A percentile compares a stretch with the other conserved stretches of the same genome.
Conservation (phyloP, 176 grass and related monocot genomes). For the Guadua angustifolia region DNA sequence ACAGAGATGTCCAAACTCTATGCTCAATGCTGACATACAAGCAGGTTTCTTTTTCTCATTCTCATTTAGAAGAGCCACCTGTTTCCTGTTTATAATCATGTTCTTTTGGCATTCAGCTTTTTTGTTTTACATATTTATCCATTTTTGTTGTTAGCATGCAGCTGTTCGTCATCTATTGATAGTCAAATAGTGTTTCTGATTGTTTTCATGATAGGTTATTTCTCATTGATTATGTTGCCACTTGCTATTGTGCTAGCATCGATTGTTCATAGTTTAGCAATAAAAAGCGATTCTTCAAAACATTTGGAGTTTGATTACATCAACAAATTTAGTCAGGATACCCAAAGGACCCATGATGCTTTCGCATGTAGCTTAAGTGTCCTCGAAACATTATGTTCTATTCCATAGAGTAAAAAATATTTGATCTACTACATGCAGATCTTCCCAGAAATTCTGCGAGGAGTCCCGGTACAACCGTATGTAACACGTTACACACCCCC, state of each 20-base stretch:
- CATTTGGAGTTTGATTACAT: background rate
- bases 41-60: constrained; percentile 54
- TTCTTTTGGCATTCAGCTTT: background rate
- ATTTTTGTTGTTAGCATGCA: background rate
- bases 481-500: constrained; percentile 80
- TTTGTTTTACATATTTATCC: background rate
- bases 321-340: background rate
- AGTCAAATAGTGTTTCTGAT: background rate
- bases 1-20: constrained; percentile 83
- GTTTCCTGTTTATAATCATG: background rate
- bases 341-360: background rate
- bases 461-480: constrained; percentile 50
- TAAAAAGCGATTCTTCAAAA: background rate
- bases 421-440: constrained; percentile 46
- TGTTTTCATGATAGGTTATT: background rate
- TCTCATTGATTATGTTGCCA: background rate
- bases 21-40: constrained; percentile 97
- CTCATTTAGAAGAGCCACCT: background rate
- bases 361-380: constrained; percentile 2
- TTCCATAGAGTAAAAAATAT: background rate
- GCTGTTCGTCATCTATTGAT: constrained; percentile 8
- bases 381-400: background rate
- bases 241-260: background rate
- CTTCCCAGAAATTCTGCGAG: constrained; percentile 79
- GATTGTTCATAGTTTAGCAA: background rate